Evolutionary conservation across 1,139 yeast species (phyloP).

Genomic region (Diutina ranongensis): DNA sequence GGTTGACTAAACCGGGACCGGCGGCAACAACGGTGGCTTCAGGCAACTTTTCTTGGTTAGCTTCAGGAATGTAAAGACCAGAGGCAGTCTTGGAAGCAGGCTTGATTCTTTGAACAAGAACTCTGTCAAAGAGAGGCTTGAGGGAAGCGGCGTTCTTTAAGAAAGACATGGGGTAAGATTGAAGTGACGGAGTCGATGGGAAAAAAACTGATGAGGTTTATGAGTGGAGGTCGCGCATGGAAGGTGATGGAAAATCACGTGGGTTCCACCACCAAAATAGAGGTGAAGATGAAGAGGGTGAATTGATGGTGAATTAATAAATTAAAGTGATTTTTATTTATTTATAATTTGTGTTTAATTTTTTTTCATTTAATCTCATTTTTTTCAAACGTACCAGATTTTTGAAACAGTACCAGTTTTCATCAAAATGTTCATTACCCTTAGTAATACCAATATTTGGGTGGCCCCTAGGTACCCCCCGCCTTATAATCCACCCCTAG

Average conservation of each 20-base stretch:
- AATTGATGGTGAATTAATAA: no score
- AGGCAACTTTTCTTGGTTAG: constrained; percentile 88
- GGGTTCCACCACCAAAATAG: no score
- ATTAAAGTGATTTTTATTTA: no score
- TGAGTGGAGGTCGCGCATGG: background rate
- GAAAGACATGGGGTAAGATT: constrained; percentile 27
- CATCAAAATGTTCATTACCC: no score
- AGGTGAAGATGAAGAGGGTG: no score
- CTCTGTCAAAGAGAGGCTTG: constrained; percentile 90
- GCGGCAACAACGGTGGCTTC: constrained; percentile 71
- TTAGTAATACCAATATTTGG: no score
- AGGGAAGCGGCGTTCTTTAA: constrained; percentile 81
- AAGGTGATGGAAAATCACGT: background rate
- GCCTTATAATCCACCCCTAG: no score
- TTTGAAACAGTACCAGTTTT: no score
- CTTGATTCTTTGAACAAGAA: constrained; percentile 86
- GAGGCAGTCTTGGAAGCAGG: constrained; percentile 89
- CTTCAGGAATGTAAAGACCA: constrained; percentile 93
- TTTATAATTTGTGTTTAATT: no score
- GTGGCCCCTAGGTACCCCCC: no score
- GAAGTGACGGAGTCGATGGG: background rate
- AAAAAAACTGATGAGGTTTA: background rate
- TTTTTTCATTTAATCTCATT: no score
- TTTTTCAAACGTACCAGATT: no score
- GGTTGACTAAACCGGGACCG: constrained; percentile 70